Base-by-base conservation (phyloP, 805 yeast genomes). In the Nadsonia fulvescens region DNA sequence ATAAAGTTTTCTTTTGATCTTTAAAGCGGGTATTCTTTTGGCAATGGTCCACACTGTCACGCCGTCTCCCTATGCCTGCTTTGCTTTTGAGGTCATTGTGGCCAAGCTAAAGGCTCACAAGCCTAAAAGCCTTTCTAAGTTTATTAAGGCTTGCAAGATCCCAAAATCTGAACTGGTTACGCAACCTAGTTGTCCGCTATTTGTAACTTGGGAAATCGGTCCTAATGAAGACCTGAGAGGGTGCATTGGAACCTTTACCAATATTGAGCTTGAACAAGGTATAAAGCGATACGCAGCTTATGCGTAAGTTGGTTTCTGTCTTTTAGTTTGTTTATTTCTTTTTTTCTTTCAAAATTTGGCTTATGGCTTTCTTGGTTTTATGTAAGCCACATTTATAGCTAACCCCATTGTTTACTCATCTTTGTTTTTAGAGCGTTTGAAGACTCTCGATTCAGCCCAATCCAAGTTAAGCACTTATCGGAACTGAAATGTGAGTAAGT, bases 181-280 rank as follows among this genome's bases (percentile, higher is more conserved):
- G 18, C 29, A 36, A 23, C 9, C 48, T 37, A 22, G 40, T 20
- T 51, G 54, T 5, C 89, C 96, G 0, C 50, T 86, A 14, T 89
- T 89, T 51, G 75, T 86, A 16, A 89, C 96, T 0, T 89, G 94
- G 93, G 71, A 62, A 30, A 37, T 39, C 11, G 23, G 31, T 6
- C 43, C 32, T 6, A 41, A 47, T 1, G 43, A 49, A 14, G 50
- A 54, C 8, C 53, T 86, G 24, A 56, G 96, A 22, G 98, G 98
- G 0, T 86, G 98, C 43, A 89, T 86, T 29, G 98, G 98, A 1
- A 83, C 93, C 0, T 89, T 89, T 45, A 53, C 58, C 11, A 51
- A 63, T 9, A 46, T 62, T 30, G 56, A 61, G 0, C 37, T 77
- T 2, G 69, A 61, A 10, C 26, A 42, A 1, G 93, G 89, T 0